A percentile compares a stretch with the other conserved stretches of the same genome.
Evolutionary conservation across 495 filamentous ascomycete genomes (phyloP).

Genomic region (Podospora anserina): DNA sequence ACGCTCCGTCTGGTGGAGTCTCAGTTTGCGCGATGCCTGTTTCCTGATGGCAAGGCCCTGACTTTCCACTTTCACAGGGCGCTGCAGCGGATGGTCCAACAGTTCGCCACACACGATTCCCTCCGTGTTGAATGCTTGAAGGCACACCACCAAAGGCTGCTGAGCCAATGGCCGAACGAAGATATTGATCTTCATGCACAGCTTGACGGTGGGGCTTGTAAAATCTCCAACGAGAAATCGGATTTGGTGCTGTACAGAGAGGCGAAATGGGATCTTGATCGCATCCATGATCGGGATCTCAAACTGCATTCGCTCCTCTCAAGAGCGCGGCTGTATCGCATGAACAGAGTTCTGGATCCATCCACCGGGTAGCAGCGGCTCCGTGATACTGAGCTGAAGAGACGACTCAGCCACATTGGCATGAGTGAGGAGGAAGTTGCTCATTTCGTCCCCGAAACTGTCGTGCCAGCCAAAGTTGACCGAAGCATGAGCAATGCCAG

Average conservation of each 20-base stretch:
- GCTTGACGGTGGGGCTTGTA: neutral
- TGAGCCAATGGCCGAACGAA: neutral
- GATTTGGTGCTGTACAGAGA: neutral
- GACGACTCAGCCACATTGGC: neutral
- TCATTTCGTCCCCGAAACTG: neutral
- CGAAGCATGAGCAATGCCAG: neutral
- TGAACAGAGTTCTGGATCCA: neutral
- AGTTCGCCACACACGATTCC: neutral
- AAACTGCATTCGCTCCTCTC: neutral
- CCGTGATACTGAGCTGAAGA: neutral
- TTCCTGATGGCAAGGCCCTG: conserved; percentile 32
- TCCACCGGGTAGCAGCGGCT: neutral
- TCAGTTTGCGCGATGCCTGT: conserved; percentile 25
- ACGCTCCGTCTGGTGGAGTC: conserved; percentile 10
- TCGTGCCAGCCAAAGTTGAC: neutral
- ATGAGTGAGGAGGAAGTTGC: neutral
- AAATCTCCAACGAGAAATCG: neutral
- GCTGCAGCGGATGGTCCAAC: neutral
- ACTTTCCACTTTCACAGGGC: conserved; percentile 30
- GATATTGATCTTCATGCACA: neutral
- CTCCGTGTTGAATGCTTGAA: neutral
- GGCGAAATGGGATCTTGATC: neutral
- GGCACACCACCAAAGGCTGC: neutral
- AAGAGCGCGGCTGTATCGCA: neutral
- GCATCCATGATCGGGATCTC: neutral